A percentile compares a stretch with the other conserved stretches of the same genome.
phyloP scores from a whole-genome alignment of 1,284 basidiomycete genomes.

The Melampsora americana region DNA sequence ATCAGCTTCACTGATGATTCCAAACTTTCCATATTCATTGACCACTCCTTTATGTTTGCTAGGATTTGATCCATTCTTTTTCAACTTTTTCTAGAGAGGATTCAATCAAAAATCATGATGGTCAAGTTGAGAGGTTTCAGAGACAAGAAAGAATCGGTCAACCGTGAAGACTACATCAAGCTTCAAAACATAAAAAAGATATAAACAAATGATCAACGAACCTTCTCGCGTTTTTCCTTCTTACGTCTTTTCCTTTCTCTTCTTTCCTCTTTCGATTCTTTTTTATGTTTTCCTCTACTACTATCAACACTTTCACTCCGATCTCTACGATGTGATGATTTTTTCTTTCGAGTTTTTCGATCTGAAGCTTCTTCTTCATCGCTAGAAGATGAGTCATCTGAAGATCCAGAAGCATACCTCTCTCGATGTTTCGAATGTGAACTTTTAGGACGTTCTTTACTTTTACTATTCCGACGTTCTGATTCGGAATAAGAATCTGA shows the following conservation, averaged over 20 bases:
- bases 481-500: slow-evolving; percentile 12
- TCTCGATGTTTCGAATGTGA: too few relatives aligned
- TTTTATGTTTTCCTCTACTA: slow-evolving; percentile 11
- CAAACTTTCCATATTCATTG: slow-evolving; percentile 79
- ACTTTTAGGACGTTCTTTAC: too few relatives aligned
- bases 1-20: slow-evolving; percentile 77
- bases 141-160: background rate
- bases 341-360: slow-evolving; percentile 22
- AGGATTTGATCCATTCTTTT: slow-evolving; percentile 11
- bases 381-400: slow-evolving; percentile 7
- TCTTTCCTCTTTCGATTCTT: slow-evolving; percentile 28
- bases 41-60: slow-evolving; percentile 62
- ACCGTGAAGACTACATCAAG: background rate
- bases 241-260: slow-evolving; percentile 21
- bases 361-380: background rate
- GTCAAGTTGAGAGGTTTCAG: background rate
- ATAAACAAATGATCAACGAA: background rate
- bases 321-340: slow-evolving; percentile 19
- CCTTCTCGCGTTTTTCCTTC: slow-evolving; percentile 22
- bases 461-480: background rate
- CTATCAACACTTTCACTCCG: slow-evolving; percentile 18
- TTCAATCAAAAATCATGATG: background rate
- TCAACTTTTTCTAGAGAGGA: background rate
- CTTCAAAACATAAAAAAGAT: background rate
- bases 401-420: slow-evolving; percentile 1